phyloP scores from a whole-genome alignment of 352 stramenopile genomes.

The Globisporangium paddicum region DNA sequence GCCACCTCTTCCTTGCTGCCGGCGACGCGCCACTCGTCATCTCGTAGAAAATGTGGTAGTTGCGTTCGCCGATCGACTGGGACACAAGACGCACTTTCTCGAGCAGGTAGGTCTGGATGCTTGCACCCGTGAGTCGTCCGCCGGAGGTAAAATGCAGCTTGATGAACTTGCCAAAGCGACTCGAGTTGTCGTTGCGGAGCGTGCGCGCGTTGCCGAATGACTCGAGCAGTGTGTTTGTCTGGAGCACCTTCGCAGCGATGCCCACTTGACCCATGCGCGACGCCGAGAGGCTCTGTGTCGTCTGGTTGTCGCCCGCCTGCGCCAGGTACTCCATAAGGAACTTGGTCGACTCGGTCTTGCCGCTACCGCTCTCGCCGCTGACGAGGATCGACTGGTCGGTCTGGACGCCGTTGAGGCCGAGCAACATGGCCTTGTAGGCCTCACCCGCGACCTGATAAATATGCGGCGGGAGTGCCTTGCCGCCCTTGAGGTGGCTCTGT shows the following conservation, averaged over 20 bases:
- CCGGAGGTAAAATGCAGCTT: slow-evolving; percentile 83
- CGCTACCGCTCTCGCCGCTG: slow-evolving; percentile 80
- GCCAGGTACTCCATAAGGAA: slow-evolving; percentile 87
- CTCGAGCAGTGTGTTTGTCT: slow-evolving; percentile 89
- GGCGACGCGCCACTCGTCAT: slow-evolving; percentile 60
- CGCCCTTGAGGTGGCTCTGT: slow-evolving; percentile 22
- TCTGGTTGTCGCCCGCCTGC: slow-evolving; percentile 70
- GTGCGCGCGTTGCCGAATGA: slow-evolving; percentile 88
- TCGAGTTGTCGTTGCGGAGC: slow-evolving; percentile 89
- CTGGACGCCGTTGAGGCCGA: slow-evolving; percentile 48
- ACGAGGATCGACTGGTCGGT: slow-evolving; percentile 83
- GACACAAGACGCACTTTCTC: slow-evolving; percentile 92
- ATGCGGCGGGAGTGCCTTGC: slow-evolving; percentile 52
- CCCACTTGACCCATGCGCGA: slow-evolving; percentile 20
- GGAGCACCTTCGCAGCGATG: slow-evolving; percentile 86
- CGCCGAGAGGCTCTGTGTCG: slow-evolving; percentile 46
- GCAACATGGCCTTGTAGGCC: slow-evolving; percentile 79
- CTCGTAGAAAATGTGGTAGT: slow-evolving; percentile 89
- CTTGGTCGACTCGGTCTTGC: slow-evolving; percentile 90
- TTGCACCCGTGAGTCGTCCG: slow-evolving; percentile 73
- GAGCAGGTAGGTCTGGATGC: slow-evolving; percentile 92
- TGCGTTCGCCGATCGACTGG: slow-evolving; percentile 74
- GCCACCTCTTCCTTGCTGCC: slow-evolving; percentile 50
- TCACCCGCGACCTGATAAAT: slow-evolving; percentile 84
- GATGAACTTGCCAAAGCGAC: slow-evolving; percentile 91